phyloP scores from a whole-genome alignment of 768 basidiomycete genomes.

The Cystofilobasidium macerans region DNA sequence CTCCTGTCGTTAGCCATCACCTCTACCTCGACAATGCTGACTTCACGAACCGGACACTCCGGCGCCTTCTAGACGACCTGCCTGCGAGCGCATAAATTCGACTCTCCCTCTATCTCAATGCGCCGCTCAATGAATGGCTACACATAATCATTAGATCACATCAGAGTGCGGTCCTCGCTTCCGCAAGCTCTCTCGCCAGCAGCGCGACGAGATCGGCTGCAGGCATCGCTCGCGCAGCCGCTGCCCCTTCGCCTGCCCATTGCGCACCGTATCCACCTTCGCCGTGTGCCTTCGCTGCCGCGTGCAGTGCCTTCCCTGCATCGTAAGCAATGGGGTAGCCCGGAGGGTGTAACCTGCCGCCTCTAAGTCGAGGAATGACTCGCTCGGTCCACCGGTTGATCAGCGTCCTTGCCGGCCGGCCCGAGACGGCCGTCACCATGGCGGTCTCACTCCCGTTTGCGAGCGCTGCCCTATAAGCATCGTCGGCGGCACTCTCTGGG shows the following conservation, averaged over 20 bases:
- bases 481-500: constrained; percentile 31
- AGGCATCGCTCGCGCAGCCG: constrained; percentile 28
- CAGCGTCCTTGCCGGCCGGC: constrained; percentile 31
- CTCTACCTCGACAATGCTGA: not conserved
- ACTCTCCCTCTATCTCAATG: no score
- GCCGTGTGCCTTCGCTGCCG: constrained; percentile 30
- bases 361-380: constrained; percentile 8
- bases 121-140: no score
- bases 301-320: constrained; percentile 31
- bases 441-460: constrained; percentile 20
- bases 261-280: constrained; percentile 31
- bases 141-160: no score
- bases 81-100: not conserved
- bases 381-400: constrained; percentile 29
- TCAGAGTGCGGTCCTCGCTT: no score
- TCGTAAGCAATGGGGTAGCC: constrained; percentile 34
- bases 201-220: constrained; percentile 28
- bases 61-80: not conserved
- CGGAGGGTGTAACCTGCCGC: constrained; percentile 15
- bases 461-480: constrained; percentile 28
- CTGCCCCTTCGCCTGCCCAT: constrained; percentile 33
- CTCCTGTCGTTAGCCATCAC: not conserved
- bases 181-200: constrained; percentile 7
- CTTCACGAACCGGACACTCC: not conserved
- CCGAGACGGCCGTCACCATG: constrained; percentile 31